Percentiles rank a stretch among this genome's conserved stretches.
Evolutionary conservation across 2,329 filamentous ascomycete genomes (phyloP).

Genomic region (Fusarium verrucosum): DNA sequence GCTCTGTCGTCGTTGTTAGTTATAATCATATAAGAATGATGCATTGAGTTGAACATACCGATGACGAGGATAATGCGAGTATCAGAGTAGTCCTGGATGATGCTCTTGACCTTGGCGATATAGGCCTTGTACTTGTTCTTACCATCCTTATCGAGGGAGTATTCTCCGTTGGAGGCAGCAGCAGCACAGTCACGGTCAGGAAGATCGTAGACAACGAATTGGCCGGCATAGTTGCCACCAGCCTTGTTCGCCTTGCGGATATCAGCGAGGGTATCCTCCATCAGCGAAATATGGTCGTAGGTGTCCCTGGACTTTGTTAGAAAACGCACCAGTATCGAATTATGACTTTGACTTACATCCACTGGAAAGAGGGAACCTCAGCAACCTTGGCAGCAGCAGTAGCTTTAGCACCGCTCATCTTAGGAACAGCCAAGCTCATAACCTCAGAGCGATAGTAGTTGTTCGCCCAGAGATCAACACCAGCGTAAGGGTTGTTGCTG

Average conservation of each 20-base stretch:
- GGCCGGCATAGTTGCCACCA: constrained; percentile 55
- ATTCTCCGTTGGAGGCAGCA: constrained; percentile 66
- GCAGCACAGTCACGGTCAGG: constrained; percentile 68
- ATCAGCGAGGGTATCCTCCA: constrained; percentile 57
- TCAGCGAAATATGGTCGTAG: constrained; percentile 57
- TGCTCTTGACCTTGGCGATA: constrained; percentile 59
- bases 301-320: constrained; percentile 55
- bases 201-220: constrained; percentile 66
- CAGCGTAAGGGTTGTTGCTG: constrained; percentile 64
- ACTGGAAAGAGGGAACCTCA: constrained; percentile 63
- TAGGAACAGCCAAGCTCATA: constrained; percentile 67
- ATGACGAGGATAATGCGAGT: constrained; percentile 57
- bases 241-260: constrained; percentile 52
- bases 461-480: constrained; percentile 63
- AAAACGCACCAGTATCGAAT: accelerated
- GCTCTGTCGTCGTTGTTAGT: constrained; percentile 51
- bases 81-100: constrained; percentile 56
- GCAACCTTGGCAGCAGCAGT: constrained; percentile 62
- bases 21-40: accelerated
- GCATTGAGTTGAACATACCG: constrained; percentile 37
- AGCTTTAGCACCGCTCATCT: constrained; percentile 64
- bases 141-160: constrained; percentile 59
- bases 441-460: constrained; percentile 65
- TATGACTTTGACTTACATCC: constrained; percentile 52
- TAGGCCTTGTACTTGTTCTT: constrained; percentile 64